phyloP scores from a whole-genome alignment of 768 basidiomycete species.

The Lactarius vividus region DNA sequence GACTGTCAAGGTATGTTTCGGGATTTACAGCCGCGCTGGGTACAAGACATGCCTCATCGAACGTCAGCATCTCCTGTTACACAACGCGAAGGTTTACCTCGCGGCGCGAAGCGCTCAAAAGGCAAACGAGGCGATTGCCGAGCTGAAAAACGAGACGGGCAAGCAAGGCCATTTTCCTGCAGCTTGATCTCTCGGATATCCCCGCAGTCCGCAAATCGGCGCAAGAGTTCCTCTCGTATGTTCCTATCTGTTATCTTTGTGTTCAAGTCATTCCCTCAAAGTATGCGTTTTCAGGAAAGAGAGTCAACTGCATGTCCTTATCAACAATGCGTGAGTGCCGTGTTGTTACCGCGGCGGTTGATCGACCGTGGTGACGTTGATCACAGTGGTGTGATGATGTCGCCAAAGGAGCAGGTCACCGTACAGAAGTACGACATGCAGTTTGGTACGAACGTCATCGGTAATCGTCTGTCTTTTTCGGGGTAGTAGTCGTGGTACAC shows the following conservation, averaged over 20 bases:
- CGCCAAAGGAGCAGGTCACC: constrained; percentile 41
- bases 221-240: constrained; percentile 40
- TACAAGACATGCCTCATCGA: neutral
- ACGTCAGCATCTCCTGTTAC: constrained; percentile 48
- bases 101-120: constrained; percentile 47
- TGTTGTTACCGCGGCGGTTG: neutral
- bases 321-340: constrained; percentile 48
- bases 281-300: constrained; percentile 39
- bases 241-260: constrained; percentile 14
- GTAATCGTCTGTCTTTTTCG: constrained; percentile 30
- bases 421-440: constrained; percentile 51
- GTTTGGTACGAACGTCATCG: constrained; percentile 56
- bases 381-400: constrained; percentile 47
- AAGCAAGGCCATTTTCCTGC: constrained; percentile 42
- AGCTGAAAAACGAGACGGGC: constrained; percentile 47
- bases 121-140: constrained; percentile 48
- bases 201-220: constrained; percentile 39
- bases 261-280: no score
- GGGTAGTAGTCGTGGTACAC: neutral
- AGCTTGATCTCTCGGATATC: constrained; percentile 45
- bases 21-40: neutral
- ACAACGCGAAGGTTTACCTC: constrained; percentile 68
- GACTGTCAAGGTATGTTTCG: constrained; percentile 47
- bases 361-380: neutral
- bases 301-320: constrained; percentile 45